These are phyloP conservation scores for Sugiyamaella pinicola DNA, from an alignment of 1,139 yeast genomes.

Conservation along the genomic window DNA sequence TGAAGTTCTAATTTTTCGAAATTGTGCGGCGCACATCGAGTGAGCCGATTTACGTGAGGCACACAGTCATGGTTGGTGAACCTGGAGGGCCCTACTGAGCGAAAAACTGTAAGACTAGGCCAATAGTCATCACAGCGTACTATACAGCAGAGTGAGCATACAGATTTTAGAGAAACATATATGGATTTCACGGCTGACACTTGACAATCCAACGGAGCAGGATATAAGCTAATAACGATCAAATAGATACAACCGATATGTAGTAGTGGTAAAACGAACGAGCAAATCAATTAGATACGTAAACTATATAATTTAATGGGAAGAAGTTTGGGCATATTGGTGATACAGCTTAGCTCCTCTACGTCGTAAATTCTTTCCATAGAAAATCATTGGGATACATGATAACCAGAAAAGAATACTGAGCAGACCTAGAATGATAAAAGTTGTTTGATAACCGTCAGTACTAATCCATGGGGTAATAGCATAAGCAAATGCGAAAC, in stretches of 20 bases:
- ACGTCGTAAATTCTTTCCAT: slow-evolving; percentile 34
- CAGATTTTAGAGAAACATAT: too few species aligned
- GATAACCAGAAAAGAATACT: slow-evolving; percentile 48
- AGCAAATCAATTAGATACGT: not conserved
- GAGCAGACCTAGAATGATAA: slow-evolving; percentile 49
- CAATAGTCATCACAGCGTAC: too few species aligned
- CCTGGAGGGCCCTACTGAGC: too few species aligned
- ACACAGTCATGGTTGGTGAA: not conserved
- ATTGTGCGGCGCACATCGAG: not conserved
- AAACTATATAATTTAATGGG: slow-evolving; percentile 13
- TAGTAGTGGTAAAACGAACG: not conserved
- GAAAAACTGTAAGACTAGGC: too few species aligned
- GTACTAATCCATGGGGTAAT: slow-evolving; percentile 51
- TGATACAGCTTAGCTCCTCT: slow-evolving; percentile 18
- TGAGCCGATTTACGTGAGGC: not conserved
- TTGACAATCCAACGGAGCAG: too few species aligned
- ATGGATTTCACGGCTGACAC: too few species aligned
- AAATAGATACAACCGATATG: not conserved
- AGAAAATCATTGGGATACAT: slow-evolving; percentile 45
- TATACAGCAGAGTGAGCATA: too few species aligned
- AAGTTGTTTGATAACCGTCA: slow-evolving; percentile 49
- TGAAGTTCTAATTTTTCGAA: slow-evolving; percentile 1
- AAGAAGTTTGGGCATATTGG: slow-evolving; percentile 15
- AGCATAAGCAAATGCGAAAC: slow-evolving; percentile 53
- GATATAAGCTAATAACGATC: not conserved